Base-by-base conservation (phyloP, 495 filamentous ascomycete species). In the Penicillium lagena region DNA sequence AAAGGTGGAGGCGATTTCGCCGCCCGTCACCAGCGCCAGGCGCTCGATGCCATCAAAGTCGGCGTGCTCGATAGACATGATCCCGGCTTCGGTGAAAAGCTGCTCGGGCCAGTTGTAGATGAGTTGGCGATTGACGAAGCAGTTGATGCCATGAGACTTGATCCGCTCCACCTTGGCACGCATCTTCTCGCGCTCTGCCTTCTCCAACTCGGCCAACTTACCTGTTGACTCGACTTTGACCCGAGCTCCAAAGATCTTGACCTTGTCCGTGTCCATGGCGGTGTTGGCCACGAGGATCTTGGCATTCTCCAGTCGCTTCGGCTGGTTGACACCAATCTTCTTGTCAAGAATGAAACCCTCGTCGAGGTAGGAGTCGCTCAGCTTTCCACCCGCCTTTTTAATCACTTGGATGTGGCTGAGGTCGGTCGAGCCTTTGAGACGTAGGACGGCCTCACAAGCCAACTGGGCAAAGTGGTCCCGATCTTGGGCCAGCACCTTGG, bases 51-150 rank as follows among this genome's bases (percentile, higher is more conserved):
- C 93, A 64, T 98, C 93, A 53, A 98, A 98, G 66, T 98, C 93
- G 48, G 93, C 93, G 63, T 98, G 93, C 74, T 98, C 93, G 55
- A 98, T 98, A 12, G 90, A 95, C 72, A 94, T 82, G 67, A 98
- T 97, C 40, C 93, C 94, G 9, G 90, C 91, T 63, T 98, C 93
- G 17, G 91, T 87, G 63, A 98, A 98, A 39, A 98, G 85, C 69
- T 97, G 94, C 65, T 98, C 93, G 30, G 93, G 93, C 91, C 93
- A 97, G 78, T 98, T 98, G 78, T 98, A 98, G 70, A 98, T 98
- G 37, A 98, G 79, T 62, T 98, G 93, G 49, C 93, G 78, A 76
- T 98, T 98, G 61, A 98, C 94, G 70, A 98, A 98, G 75, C 94
- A 97, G 78, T 98, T 98, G 72, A 98, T 96, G 34, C 93, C 93